A percentile compares a stretch with the other conserved stretches of the same genome.
Evolutionary conservation across 495 filamentous ascomycete species (phyloP).

Genomic region (Trichocladium uniseriatum): DNA sequence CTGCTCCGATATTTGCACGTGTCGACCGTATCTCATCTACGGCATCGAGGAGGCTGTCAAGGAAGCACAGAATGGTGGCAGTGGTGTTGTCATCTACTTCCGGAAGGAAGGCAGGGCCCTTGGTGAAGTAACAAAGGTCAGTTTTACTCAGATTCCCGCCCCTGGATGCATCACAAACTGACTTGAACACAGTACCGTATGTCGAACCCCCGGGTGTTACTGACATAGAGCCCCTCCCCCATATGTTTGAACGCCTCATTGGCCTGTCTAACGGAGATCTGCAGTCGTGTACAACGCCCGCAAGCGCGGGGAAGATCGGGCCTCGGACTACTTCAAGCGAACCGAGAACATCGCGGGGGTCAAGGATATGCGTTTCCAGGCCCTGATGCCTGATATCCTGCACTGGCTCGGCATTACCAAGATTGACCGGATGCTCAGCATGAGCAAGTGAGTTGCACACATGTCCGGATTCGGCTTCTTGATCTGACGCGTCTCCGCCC

Average conservation of each 20-base stretch:
- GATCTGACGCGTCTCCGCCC: constrained; percentile 9
- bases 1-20: constrained; percentile 97
- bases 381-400: constrained; percentile 96
- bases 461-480: neutral
- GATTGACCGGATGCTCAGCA: constrained; percentile 96
- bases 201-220: constrained; percentile 13
- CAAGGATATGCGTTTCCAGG: constrained; percentile 98
- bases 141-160: neutral
- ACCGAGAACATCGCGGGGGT: constrained; percentile 97
- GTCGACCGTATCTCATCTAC: constrained; percentile 92
- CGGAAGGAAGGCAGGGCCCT: constrained; percentile 92
- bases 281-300: constrained; percentile 90
- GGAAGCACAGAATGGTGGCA: constrained; percentile 89
- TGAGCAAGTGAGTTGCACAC: constrained; percentile 69
- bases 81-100: constrained; percentile 97
- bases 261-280: constrained; percentile 25
- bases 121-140: constrained; percentile 91
- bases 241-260: constrained; percentile 2
- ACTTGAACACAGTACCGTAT: constrained; percentile 38
- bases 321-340: constrained; percentile 94
- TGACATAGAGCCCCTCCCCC: neutral
- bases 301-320: constrained; percentile 73
- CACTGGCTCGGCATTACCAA: constrained; percentile 99
- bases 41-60: constrained; percentile 95
- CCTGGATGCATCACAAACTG: constrained; percentile 8